These are phyloP conservation scores for Zygnema cylindricum DNA, from an alignment of 139 green algal species.

Conservation along the genomic window DNA sequence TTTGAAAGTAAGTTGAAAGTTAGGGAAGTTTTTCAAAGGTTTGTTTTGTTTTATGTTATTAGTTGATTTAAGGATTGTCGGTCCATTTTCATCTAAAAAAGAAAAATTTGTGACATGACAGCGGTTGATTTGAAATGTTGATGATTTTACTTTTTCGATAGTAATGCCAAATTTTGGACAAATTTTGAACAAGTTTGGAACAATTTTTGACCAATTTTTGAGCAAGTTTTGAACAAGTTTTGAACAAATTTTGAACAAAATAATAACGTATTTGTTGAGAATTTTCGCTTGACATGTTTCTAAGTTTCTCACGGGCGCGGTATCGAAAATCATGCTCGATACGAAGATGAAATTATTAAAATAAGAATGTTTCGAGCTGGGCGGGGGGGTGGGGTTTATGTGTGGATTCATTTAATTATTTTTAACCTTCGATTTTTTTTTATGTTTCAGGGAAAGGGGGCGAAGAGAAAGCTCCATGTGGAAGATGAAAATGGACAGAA, in stretches of 20 bases:
- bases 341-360: too few relatives aligned
- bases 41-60: background rate
- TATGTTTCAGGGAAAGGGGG: conserved; percentile 19
- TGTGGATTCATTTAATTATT: background rate
- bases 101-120: background rate
- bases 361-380: too few relatives aligned
- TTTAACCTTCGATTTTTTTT: background rate
- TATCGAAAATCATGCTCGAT: background rate
- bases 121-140: background rate
- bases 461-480: background rate
- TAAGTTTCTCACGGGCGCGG: background rate
- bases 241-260: background rate
- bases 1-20: too few relatives aligned
- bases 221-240: too few relatives aligned
- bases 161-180: too few relatives aligned
- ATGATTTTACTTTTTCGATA: too few relatives aligned
- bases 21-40: background rate
- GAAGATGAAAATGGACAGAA: background rate
- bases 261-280: background rate
- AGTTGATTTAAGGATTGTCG: too few relatives aligned
- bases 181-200: too few relatives aligned
- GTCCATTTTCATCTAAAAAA: background rate
- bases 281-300: background rate
- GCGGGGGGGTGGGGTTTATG: too few relatives aligned
- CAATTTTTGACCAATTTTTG: too few relatives aligned